Conservation (phyloP, 176 grass and related monocot species). For the Tuctoria greenei region DNA sequence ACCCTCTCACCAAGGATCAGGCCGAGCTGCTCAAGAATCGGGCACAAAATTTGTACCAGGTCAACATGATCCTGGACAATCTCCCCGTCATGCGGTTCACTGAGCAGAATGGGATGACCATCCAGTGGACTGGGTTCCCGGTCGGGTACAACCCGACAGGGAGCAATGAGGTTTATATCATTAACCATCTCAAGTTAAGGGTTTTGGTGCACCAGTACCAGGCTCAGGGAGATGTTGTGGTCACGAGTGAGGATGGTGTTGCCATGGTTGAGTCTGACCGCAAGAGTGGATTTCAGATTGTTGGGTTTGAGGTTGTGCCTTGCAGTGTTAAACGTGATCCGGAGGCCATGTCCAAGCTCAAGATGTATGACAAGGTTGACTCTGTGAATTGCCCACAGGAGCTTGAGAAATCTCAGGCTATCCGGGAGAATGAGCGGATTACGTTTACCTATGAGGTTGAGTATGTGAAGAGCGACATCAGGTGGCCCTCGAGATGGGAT, state of each 20-base stretch:
- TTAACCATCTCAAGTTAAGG: slow-evolving; percentile 81
- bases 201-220: slow-evolving; percentile 71
- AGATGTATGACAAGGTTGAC: slow-evolving; percentile 60
- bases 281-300: slow-evolving; percentile 72
- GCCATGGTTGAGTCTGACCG: slow-evolving; percentile 55
- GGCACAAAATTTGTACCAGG: slow-evolving; percentile 67
- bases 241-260: slow-evolving; percentile 65
- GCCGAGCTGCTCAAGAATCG: slow-evolving; percentile 66
- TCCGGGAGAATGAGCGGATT: slow-evolving; percentile 61
- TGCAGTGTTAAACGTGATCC: slow-evolving; percentile 69
- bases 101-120: slow-evolving; percentile 53
- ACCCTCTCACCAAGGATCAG: slow-evolving; percentile 62
- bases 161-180: slow-evolving; percentile 67
- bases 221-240: slow-evolving; percentile 49
- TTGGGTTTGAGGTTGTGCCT: slow-evolving; percentile 77
- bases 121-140: slow-evolving; percentile 75
- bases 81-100: slow-evolving; percentile 67
- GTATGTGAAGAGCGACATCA: slow-evolving; percentile 74
- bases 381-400: slow-evolving; percentile 51
- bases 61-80: slow-evolving; percentile 82
- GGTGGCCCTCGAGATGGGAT: slow-evolving; percentile 81
- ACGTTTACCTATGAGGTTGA: slow-evolving; percentile 77
- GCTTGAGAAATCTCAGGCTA: slow-evolving; percentile 61
- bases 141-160: slow-evolving; percentile 58
- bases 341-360: slow-evolving; percentile 49